Evolutionary conservation across 2,329 filamentous ascomycete species (phyloP), one percentile per base, ranked within the genome.

Genomic region (Cladosporium austrohemisphaericum): DNA sequence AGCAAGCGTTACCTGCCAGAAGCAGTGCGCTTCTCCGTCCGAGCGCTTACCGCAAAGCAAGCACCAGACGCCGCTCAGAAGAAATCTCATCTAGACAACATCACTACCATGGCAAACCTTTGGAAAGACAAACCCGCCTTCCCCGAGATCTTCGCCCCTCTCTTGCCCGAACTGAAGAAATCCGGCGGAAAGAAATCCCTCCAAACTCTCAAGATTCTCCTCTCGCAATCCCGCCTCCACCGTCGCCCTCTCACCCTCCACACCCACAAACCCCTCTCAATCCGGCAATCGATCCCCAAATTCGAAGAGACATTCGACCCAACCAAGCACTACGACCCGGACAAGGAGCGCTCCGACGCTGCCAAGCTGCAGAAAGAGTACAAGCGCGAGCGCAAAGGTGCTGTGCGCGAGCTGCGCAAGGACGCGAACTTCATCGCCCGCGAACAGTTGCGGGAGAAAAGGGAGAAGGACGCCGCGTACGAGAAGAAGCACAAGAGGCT

Each of bases 301-400:
- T 98, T 97, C 72, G 93, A 97, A 72, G 92, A 96, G 66, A 79
- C 81, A 51, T 98, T 90, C 79, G 93, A 95, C 68, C 93, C 93
- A 3, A 83, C 87, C 73, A 92, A 90, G 73, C 93, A 97, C 78
- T 97, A 98, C 79, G 94, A 98, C 65, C 90, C 90, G 1, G 87
- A 98, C 70, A 85, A 84, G 58, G 90, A 95, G 70, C 87, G 93
- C 26, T 85, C 88, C 18, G 90, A 96, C 64, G 71, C 86, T 54
- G 84, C 84, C 64, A 93, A 91, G 69, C 79, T 98, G 64, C 84
- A 84, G 72, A 84, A 84, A 55, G 92, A 97, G 74, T 88, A 91
- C 79, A 95, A 95, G 82, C 83, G 86, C 65, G 93, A 98, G 78
- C 81, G 83, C 69, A 98, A 98, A 80, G 92, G 91, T 1, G 92